Percentiles rank a stretch among this genome's conserved stretches.
Evolutionary conservation across 352 stramenopile genomes (phyloP).

Genomic region (Globisporangium solare): DNA sequence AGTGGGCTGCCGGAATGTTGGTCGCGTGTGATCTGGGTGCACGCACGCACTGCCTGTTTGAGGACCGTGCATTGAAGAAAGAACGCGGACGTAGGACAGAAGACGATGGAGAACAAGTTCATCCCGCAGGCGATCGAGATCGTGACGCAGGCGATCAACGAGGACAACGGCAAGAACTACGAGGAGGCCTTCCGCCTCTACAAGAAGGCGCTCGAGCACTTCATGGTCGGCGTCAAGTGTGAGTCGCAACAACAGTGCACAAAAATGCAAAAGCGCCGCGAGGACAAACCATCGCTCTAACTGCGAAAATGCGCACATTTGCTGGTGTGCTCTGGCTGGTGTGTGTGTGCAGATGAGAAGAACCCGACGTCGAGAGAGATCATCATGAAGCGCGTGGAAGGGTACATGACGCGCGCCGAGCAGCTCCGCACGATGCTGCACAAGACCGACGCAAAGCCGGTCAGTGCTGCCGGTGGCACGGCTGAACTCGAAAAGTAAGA

Average conservation of each 20-base stretch:
- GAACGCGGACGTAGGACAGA: not conserved
- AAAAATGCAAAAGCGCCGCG: too few relatives aligned
- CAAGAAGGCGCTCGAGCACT: constrained; percentile 88
- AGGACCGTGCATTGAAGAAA: not conserved
- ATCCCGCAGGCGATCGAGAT: constrained; percentile 90
- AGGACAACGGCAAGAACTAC: constrained; percentile 89
- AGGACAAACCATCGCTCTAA: not conserved
- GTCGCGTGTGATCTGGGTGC: not conserved
- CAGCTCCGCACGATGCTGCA: constrained; percentile 82
- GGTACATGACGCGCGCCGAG: constrained; percentile 88
- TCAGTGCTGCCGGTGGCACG: constrained; percentile 38
- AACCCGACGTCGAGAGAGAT: constrained; percentile 88
- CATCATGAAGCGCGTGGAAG: constrained; percentile 88
- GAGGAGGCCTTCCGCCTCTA: constrained; percentile 83
- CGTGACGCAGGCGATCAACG: constrained; percentile 81
- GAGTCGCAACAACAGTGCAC: constrained; percentile 13
- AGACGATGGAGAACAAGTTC: constrained; percentile 86
- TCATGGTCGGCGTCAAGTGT: constrained; percentile 89
- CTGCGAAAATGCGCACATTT: not conserved
- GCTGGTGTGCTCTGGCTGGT: not conserved
- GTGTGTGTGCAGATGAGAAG: constrained; percentile 73
- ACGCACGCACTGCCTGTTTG: not conserved
- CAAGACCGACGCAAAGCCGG: constrained; percentile 52
- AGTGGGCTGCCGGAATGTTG: not conserved
- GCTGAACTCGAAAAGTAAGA: constrained; percentile 75